Conservation (phyloP, 345 rosid genomes). For the Sisymbrium altissimum region DNA sequence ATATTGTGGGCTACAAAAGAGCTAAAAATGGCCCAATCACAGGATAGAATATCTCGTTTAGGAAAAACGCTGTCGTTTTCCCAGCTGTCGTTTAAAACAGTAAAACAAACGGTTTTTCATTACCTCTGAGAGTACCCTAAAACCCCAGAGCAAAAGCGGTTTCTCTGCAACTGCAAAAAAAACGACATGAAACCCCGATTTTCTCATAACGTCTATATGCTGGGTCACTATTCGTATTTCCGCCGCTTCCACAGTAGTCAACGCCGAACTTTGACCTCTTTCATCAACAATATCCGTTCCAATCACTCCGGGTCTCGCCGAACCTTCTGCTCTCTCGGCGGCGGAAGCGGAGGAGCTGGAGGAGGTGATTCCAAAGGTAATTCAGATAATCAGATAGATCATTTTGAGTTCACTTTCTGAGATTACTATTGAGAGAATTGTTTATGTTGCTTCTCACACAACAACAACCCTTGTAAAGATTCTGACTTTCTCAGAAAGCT, state of each 20-base stretch:
- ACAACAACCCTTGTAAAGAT: background rate
- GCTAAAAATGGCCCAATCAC: too few relatives aligned
- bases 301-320: slow-evolving; percentile 35
- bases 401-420: background rate
- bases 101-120: too few relatives aligned
- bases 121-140: too few relatives aligned
- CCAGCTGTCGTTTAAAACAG: too few relatives aligned
- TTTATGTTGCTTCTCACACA: background rate
- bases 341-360: slow-evolving; percentile 41
- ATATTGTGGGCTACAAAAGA: too few relatives aligned
- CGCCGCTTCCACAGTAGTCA: slow-evolving; percentile 31
- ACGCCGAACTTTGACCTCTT: slow-evolving; percentile 48
- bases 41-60: too few relatives aligned
- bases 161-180: slow-evolving; percentile 9
- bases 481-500: background rate
- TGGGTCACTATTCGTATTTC: slow-evolving; percentile 28
- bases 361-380: slow-evolving; percentile 53
- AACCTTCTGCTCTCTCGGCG: slow-evolving; percentile 37
- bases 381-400: background rate
- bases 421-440: background rate
- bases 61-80: too few relatives aligned
- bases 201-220: slow-evolving; percentile 32
- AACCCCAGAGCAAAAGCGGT: background rate
- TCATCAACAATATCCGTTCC: slow-evolving; percentile 44
- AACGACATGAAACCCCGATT: slow-evolving; percentile 45